Percentiles rank a stretch among this genome's conserved stretches.
Evolutionary conservation across 2,329 filamentous ascomycete species (phyloP).

Genomic region (Magnaporthiopsis incrustans): DNA sequence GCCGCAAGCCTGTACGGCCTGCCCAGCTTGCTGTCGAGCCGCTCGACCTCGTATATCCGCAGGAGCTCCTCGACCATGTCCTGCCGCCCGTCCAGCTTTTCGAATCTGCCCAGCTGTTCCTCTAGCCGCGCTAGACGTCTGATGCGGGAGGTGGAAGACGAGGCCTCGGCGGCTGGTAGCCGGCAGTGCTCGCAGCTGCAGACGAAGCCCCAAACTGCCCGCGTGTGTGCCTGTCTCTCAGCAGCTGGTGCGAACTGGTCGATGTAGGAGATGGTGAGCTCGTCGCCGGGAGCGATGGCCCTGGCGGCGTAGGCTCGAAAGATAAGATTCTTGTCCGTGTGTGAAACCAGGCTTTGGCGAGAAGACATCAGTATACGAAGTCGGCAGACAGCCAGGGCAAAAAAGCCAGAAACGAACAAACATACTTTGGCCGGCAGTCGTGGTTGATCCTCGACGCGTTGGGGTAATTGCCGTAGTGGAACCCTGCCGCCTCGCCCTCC

Average conservation of each 20-base stretch:
- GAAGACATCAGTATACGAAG: not conserved
- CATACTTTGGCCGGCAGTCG: conserved; percentile 32
- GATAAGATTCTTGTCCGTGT: conserved; percentile 24
- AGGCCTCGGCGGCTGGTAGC: conserved; percentile 11
- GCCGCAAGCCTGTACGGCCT: conserved; percentile 28
- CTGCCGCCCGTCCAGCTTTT: conserved; percentile 16
- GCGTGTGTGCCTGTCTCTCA: conserved; percentile 23
- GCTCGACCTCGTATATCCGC: conserved; percentile 24
- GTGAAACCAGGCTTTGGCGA: conserved; percentile 22
- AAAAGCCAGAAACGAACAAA: not conserved
- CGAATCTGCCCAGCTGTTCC: conserved; percentile 16
- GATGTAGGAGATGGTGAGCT: conserved; percentile 29
- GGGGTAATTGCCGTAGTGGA: conserved; percentile 26
- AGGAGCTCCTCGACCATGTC: conserved; percentile 21
- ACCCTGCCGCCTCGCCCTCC: conserved; percentile 9
- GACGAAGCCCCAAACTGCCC: conserved; percentile 25
- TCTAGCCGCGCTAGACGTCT: conserved; percentile 20
- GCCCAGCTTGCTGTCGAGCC: conserved; percentile 24
- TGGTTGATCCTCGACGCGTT: conserved; percentile 29
- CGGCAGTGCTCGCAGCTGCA: conserved; percentile 27
- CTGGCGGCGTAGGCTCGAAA: conserved; percentile 27
- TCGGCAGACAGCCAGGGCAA: not conserved
- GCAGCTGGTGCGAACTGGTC: conserved; percentile 18
- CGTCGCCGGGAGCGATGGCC: conserved; percentile 25
- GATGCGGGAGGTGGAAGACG: conserved; percentile 24